A percentile compares a stretch with the other conserved stretches of the same genome.
Conservation (phyloP, 108 stramenopile species). For the Skeletonema costatum region DNA sequence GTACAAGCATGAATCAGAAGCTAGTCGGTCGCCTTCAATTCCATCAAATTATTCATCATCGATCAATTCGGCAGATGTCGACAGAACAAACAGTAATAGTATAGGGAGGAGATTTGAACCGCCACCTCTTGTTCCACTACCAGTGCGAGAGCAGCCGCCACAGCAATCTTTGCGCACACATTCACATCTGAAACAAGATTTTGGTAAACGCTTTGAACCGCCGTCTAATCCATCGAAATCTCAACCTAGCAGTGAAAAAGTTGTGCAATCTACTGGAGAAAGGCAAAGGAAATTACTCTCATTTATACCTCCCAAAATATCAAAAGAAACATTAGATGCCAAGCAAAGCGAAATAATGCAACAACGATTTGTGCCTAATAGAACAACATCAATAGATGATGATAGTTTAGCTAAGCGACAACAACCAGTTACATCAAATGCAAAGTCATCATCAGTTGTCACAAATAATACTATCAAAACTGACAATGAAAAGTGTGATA, state of each 20-base stretch:
- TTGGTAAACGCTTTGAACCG: background rate
- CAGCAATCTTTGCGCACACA: background rate
- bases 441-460: background rate
- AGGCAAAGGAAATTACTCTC: background rate
- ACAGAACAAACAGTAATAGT: background rate
- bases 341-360: background rate
- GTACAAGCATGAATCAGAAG: background rate
- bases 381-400: background rate
- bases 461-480: background rate
- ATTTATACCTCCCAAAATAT: background rate
- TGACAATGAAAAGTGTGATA: background rate
- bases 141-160: background rate
- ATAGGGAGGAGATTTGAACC: background rate
- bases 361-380: background rate
- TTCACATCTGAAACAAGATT: background rate
- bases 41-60: background rate
- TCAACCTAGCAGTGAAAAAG: background rate
- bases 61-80: background rate
- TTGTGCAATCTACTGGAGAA: background rate
- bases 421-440: background rate
- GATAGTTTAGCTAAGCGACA: background rate
- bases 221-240: background rate
- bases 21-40: background rate
- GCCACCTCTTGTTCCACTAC: background rate
- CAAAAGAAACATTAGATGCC: background rate